Percentiles rank a stretch among this genome's conserved stretches.
phyloP scores from a whole-genome alignment of 441 rosid species.

The Euphorbia schlechtendalii region DNA sequence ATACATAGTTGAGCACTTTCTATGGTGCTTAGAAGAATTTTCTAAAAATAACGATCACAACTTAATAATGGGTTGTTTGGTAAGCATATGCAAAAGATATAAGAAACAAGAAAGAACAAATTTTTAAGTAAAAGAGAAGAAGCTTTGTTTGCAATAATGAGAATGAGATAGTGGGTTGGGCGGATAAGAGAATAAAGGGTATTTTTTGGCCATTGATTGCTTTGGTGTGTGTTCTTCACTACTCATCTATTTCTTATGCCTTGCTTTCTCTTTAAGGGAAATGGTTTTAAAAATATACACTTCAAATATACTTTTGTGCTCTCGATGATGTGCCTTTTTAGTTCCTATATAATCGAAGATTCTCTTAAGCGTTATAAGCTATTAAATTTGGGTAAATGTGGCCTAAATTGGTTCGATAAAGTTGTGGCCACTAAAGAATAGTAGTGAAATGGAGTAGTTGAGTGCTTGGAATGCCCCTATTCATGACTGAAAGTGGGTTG shows the following conservation, averaged over 20 bases:
- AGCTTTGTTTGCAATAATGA: not conserved
- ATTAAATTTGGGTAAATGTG: too few species aligned
- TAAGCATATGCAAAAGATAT: not conserved
- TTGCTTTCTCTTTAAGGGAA: conserved; percentile 11
- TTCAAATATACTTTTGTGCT: too few species aligned
- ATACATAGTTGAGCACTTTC: conserved; percentile 8
- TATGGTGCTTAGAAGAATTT: not conserved
- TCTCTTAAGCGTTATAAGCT: too few species aligned
- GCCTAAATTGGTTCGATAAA: too few species aligned
- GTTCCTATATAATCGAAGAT: too few species aligned
- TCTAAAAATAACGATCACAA: not conserved
- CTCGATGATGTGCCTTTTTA: too few species aligned
- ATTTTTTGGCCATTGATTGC: not conserved
- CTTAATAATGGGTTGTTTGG: not conserved
- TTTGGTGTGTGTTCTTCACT: not conserved
- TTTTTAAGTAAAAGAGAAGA: not conserved
- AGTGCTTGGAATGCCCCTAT: not conserved
- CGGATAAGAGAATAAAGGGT: not conserved
- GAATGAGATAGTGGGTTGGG: conserved; percentile 1
- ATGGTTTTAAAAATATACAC: not conserved
- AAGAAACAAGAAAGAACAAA: too few species aligned
- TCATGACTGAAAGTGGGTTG: too few species aligned
- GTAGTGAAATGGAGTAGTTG: not conserved
- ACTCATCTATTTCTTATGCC: not conserved
- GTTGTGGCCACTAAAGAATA: too few species aligned